Percentiles rank a stretch among this genome's conserved stretches.
phyloP scores from a whole-genome alignment of 768 basidiomycete species.

The Amyloporia xantha region DNA sequence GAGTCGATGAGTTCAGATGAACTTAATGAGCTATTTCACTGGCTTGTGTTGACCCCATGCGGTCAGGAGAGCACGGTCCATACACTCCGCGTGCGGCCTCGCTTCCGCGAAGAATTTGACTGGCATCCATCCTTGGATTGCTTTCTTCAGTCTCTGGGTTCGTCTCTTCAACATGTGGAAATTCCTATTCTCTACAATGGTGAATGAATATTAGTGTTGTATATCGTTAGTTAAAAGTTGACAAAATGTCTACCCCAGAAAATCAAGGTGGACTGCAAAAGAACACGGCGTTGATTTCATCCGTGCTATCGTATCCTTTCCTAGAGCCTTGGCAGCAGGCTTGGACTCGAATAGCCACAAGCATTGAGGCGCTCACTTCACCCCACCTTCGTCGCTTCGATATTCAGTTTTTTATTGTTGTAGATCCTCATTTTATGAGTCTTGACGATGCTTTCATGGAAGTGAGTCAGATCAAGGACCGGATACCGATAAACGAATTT shows the following conservation, averaged over 20 bases:
- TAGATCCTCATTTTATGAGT: no score
- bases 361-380: background rate
- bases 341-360: background rate
- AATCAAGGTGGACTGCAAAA: background rate
- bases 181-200: background rate
- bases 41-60: background rate
- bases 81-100: background rate
- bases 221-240: background rate
- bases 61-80: background rate
- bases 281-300: background rate
- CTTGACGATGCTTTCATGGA: no score
- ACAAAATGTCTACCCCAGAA: background rate
- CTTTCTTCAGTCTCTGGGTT: background rate
- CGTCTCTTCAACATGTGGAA: background rate
- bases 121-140: background rate
- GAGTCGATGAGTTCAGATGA: background rate
- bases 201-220: background rate
- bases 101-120: background rate
- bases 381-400: no score
- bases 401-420: no score
- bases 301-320: background rate
- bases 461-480: background rate
- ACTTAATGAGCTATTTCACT: background rate
- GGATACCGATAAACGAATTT: background rate
- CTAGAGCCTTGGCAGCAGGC: background rate